phyloP scores from a whole-genome alignment of 257 asterid species.

The Ilex aquifolium region DNA sequence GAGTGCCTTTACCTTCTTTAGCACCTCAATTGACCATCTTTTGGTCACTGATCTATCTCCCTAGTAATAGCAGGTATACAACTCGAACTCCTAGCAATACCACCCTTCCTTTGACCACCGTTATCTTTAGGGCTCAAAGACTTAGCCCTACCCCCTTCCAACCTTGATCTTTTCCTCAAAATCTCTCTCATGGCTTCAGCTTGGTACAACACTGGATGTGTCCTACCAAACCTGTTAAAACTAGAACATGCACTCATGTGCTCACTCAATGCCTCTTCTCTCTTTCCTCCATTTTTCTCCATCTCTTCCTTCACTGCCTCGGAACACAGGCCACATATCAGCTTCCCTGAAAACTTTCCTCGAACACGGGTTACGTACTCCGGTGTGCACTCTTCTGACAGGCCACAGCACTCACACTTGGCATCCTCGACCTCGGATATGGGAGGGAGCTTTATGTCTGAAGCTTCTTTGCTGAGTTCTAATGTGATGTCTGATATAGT shows the following conservation, averaged over 20 bases:
- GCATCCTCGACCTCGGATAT: constrained; percentile 77
- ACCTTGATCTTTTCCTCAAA: constrained; percentile 32
- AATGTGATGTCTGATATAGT: constrained; percentile 73
- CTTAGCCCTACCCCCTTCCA: constrained; percentile 31
- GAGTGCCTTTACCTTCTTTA: too few relatives aligned
- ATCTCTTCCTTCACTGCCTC: constrained; percentile 87
- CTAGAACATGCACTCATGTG: constrained; percentile 71
- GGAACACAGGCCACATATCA: constrained; percentile 83
- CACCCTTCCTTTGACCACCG: constrained; percentile 23
- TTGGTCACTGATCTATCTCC: constrained; percentile 17
- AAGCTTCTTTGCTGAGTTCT: constrained; percentile 31
- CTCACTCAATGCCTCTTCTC: constrained; percentile 53
- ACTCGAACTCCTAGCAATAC: constrained; percentile 70
- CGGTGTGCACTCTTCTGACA: constrained; percentile 81
- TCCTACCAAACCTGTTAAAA: constrained; percentile 70
- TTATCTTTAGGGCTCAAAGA: constrained; percentile 61
- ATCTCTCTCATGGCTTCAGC: constrained; percentile 84
- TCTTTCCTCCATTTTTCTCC: constrained; percentile 70
- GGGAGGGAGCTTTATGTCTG: constrained; percentile 25
- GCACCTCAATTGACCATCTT: constrained; percentile 10
- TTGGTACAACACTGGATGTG: constrained; percentile 73
- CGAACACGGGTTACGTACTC: constrained; percentile 52
- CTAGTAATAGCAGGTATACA: constrained; percentile 65
- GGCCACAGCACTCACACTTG: constrained; percentile 95
- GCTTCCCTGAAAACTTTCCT: constrained; percentile 45